Evolutionary conservation across 352 stramenopile genomes (phyloP).

Genomic region (Pseudoperonospora humuli): DNA sequence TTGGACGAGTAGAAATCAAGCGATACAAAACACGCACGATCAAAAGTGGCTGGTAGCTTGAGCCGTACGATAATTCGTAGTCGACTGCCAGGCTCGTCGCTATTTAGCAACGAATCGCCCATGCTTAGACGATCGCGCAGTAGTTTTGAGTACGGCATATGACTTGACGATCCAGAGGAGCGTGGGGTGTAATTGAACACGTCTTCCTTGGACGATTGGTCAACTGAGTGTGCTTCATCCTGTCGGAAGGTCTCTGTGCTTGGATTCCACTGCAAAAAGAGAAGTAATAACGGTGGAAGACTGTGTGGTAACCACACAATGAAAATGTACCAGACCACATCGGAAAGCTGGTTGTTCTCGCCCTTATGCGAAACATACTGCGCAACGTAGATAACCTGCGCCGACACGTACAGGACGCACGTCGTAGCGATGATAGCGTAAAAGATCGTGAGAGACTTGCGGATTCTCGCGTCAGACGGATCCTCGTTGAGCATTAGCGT

Average conservation of each 20-base stretch:
- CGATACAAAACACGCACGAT: constrained; percentile 75
- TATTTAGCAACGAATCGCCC: constrained; percentile 69
- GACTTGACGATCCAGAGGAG: constrained; percentile 68
- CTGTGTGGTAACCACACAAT: constrained; percentile 79
- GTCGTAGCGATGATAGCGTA: constrained; percentile 85
- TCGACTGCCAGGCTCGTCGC: constrained; percentile 75
- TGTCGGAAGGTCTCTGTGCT: constrained; percentile 58
- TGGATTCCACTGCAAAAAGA: constrained; percentile 84
- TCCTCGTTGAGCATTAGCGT: constrained; percentile 85
- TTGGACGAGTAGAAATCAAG: constrained; percentile 80
- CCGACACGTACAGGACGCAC: constrained; percentile 80
- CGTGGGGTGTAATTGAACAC: constrained; percentile 80
- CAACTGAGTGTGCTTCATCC: constrained; percentile 51
- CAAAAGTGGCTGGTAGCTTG: constrained; percentile 69
- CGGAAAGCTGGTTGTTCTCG: constrained; percentile 58
- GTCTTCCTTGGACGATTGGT: constrained; percentile 71
- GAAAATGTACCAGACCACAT: constrained; percentile 84
- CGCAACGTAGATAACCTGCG: constrained; percentile 83
- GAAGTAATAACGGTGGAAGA: constrained; percentile 59
- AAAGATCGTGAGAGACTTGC: constrained; percentile 82
- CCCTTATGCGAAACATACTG: constrained; percentile 65
- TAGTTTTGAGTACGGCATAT: constrained; percentile 76
- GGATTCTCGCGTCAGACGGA: constrained; percentile 69
- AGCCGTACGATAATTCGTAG: constrained; percentile 76
- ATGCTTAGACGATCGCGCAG: constrained; percentile 62